A percentile compares a stretch with the other conserved stretches of the same genome.
These are phyloP conservation scores for Escallonia herrerae DNA, from an alignment of 129 eudicot genomes.

Conservation along the genomic window DNA sequence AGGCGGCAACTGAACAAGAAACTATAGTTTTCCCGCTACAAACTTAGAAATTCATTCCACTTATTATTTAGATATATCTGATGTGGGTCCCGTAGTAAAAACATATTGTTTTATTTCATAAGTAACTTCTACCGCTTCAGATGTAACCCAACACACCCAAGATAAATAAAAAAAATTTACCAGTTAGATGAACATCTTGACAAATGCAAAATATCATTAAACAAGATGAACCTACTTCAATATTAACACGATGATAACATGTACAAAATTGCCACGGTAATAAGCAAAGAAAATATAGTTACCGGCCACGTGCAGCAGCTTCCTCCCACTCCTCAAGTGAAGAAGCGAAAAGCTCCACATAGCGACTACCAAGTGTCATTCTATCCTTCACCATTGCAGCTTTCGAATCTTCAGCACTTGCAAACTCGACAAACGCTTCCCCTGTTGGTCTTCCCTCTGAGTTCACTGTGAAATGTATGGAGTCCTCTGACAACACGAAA, in stretches of 20 bases:
- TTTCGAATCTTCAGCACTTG: constrained; percentile 71
- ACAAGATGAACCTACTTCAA: neutral
- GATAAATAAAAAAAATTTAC: no score
- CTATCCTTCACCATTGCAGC: constrained; percentile 91
- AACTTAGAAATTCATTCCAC: no score
- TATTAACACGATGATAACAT: neutral
- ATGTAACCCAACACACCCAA: no score
- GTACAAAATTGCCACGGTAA: neutral
- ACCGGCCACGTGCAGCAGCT: constrained; percentile 78
- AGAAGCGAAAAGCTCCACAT: constrained; percentile 84
- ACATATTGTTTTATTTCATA: no score
- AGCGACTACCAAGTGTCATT: constrained; percentile 77
- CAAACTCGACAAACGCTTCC: constrained; percentile 90
- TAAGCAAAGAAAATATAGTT: constrained; percentile 6
- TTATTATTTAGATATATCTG: no score
- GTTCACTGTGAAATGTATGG: constrained; percentile 58
- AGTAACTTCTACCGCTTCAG: no score
- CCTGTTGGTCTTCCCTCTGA: constrained; percentile 85
- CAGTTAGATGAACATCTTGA: no score
- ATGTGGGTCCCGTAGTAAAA: no score
- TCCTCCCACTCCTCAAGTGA: constrained; percentile 79
- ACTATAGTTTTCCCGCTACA: no score
- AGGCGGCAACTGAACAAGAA: no score
- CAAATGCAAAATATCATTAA: neutral
- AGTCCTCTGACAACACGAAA: constrained; percentile 56